These are phyloP conservation scores for Phaeosphaeria sp. DNA, from an alignment of 2,329 filamentous ascomycete species.

Conservation along the genomic window DNA sequence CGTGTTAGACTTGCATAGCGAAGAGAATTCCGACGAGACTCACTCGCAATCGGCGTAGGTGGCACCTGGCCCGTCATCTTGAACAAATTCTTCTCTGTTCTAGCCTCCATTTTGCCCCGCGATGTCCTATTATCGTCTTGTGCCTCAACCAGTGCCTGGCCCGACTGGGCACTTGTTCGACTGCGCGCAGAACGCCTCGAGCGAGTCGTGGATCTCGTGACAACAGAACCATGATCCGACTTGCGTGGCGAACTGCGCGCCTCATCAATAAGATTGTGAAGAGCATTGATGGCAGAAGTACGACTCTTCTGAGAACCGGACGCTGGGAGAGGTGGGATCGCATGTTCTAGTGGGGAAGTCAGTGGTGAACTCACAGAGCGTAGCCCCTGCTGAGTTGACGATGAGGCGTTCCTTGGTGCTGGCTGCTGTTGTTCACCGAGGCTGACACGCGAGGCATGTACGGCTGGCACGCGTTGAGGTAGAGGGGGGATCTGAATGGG, in stretches of 20 bases:
- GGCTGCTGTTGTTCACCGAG: conserved; percentile 3
- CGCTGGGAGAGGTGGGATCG: conserved; percentile 12
- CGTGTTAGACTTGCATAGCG: not conserved
- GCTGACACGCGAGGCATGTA: too few relatives aligned
- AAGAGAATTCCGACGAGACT: not conserved
- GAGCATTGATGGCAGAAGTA: conserved; percentile 23
- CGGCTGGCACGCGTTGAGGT: conserved; percentile 4
- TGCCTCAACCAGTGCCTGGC: conserved; percentile 20
- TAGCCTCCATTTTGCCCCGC: conserved; percentile 50
- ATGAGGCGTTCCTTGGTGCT: conserved; percentile 8
- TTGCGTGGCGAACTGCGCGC: conserved; percentile 31
- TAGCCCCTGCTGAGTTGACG: conserved; percentile 8
- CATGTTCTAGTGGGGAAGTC: conserved; percentile 17
- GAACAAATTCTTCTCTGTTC: conserved; percentile 43
- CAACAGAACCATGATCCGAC: conserved; percentile 18
- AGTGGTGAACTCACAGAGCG: conserved; percentile 16
- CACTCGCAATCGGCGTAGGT: conserved; percentile 28
- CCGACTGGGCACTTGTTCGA: conserved; percentile 16
- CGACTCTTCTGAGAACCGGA: conserved; percentile 26
- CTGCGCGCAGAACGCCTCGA: conserved; percentile 33
- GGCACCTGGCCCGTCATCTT: conserved; percentile 42
- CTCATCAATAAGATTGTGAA: conserved; percentile 34
- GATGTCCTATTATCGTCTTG: conserved; percentile 43
- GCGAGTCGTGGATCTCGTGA: conserved; percentile 25
- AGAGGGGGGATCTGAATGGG: conserved; percentile 28